A percentile compares a stretch with the other conserved stretches of the same genome.
Conservation (phyloP, 2,329 filamentous ascomycete species). For the Chrysoporthe puriensis region DNA sequence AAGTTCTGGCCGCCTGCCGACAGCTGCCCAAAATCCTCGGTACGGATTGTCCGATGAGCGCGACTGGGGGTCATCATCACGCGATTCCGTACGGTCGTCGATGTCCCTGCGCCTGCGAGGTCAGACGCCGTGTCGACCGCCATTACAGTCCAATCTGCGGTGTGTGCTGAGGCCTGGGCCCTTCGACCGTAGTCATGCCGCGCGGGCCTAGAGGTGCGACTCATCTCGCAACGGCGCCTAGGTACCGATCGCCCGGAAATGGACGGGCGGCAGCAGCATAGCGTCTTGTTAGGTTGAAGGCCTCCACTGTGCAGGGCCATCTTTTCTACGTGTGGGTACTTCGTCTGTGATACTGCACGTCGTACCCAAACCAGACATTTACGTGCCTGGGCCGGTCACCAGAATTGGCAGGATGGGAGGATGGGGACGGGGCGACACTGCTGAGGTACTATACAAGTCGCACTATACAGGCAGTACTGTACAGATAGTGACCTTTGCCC, state of each 20-base stretch:
- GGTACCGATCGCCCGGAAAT: not conserved
- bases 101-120: not conserved
- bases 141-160: not conserved
- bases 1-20: not conserved
- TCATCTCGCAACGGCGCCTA: constrained; percentile 3
- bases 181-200: not conserved
- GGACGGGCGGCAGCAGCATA: not conserved
- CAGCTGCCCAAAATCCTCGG: not conserved
- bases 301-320: not conserved
- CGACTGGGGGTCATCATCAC: not conserved
- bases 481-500: not conserved
- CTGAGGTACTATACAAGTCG: too few relatives aligned
- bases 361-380: too few relatives aligned
- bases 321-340: too few relatives aligned
- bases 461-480: not conserved
- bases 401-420: too few relatives aligned
- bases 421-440: too few relatives aligned
- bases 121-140: too few relatives aligned
- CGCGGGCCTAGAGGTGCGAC: too few relatives aligned
- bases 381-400: too few relatives aligned
- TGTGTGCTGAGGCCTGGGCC: not conserved
- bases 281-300: not conserved
- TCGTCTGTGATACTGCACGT: too few relatives aligned
- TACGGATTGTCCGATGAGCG: not conserved
- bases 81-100: not conserved